Evolutionary conservation across 139 green algal genomes (phyloP).

Genomic region (Mesotaenium endlicherianum): DNA sequence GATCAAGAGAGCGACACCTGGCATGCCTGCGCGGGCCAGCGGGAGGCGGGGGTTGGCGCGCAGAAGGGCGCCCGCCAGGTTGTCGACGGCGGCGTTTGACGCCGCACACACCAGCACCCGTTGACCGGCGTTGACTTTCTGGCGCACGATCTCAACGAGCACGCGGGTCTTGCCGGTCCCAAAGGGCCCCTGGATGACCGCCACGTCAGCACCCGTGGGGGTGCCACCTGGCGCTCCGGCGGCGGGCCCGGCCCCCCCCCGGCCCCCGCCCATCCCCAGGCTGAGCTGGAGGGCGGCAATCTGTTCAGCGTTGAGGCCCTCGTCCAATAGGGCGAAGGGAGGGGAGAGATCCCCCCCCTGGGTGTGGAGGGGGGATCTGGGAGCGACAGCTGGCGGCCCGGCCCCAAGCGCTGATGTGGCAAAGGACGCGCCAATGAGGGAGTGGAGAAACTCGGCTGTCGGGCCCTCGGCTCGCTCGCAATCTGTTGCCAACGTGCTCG

Average conservation of each 20-base stretch:
- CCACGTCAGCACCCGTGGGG: neutral
- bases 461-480: too few species aligned
- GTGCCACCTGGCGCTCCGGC: neutral
- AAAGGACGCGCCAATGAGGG: too few species aligned
- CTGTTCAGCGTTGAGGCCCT: constrained; percentile 36
- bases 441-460: too few species aligned
- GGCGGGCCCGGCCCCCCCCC: neutral
- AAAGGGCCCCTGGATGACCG: constrained; percentile 45
- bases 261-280: neutral
- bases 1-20: constrained; percentile 13
- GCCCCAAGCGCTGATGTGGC: too few species aligned
- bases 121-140: constrained; percentile 14
- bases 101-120: constrained; percentile 38
- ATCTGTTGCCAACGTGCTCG: too few species aligned
- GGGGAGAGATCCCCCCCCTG: neutral
- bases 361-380: neutral
- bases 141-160: constrained; percentile 42
- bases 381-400: too few species aligned
- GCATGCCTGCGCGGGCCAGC: constrained; percentile 28
- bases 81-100: constrained; percentile 46
- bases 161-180: constrained; percentile 46
- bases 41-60: neutral
- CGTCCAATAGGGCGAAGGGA: constrained; percentile 20
- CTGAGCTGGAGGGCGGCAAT: constrained; percentile 20
- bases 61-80: constrained; percentile 40